phyloP scores from a whole-genome alignment of 768 basidiomycete genomes.

The Termitomyces eurrhizus region DNA sequence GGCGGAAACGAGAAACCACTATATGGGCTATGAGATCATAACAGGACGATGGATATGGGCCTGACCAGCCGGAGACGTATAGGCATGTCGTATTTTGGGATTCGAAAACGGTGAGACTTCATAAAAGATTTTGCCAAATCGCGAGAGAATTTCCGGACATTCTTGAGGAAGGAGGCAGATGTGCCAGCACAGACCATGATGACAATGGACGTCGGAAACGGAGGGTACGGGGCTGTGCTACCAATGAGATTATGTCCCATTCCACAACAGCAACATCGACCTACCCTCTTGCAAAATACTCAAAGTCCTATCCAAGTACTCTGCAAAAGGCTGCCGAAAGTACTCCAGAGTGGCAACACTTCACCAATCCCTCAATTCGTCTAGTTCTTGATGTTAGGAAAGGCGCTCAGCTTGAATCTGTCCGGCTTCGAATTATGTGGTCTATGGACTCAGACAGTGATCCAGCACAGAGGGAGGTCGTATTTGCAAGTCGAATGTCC shows the following conservation, averaged over 20 bases:
- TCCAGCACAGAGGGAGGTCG: conserved; percentile 49
- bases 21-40: conserved; percentile 1
- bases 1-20: conserved; percentile 86
- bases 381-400: conserved; percentile 61
- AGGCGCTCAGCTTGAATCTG: conserved; percentile 53
- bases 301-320: conserved; percentile 52
- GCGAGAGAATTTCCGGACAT: conserved; percentile 33
- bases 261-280: conserved; percentile 58
- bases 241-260: conserved; percentile 32
- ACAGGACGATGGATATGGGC: conserved; percentile 12
- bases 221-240: conserved; percentile 14
- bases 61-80: conserved; percentile 68
- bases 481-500: conserved; percentile 51
- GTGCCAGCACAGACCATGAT: conserved; percentile 9
- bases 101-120: conserved; percentile 61
- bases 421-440: conserved; percentile 66
- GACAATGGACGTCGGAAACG: not conserved
- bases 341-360: conserved; percentile 72
- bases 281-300: conserved; percentile 61
- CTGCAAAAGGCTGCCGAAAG: conserved; percentile 19
- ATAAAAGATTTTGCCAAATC: conserved; percentile 57
- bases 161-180: conserved; percentile 14
- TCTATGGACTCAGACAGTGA: conserved; percentile 35
- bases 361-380: conserved; percentile 62
- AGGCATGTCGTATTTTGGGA: conserved; percentile 69